A percentile compares a stretch with the other conserved stretches of the same genome.
phyloP scores from a whole-genome alignment of 1,284 basidiomycete species.

The Leccinum angustisporum region DNA sequence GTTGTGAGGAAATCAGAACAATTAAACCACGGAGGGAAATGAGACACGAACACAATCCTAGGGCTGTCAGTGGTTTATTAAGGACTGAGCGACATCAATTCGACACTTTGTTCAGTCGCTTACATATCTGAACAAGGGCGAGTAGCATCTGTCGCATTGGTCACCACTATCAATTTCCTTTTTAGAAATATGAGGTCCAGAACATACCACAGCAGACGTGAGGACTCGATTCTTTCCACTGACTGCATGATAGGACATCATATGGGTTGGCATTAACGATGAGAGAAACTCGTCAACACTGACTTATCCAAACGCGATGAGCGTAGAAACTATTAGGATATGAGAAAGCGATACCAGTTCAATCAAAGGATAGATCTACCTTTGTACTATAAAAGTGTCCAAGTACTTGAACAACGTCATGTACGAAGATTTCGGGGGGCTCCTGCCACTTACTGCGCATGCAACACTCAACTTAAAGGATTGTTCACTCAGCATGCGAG shows the following conservation, averaged over 20 bases:
- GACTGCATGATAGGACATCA: constrained; percentile 13
- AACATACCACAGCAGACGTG: constrained; percentile 21
- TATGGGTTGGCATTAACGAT: not conserved
- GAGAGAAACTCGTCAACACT: not conserved
- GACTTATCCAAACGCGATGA: constrained; percentile 32
- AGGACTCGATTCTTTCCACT: constrained; percentile 21
- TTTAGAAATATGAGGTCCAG: no score
- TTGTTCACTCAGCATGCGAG: not conserved
- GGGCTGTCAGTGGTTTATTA: constrained; percentile 1
- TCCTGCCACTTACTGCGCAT: constrained; percentile 1
- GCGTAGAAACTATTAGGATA: constrained; percentile 21
- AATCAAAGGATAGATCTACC: constrained; percentile 3
- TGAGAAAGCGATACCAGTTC: constrained; percentile 1
- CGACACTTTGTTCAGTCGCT: not conserved
- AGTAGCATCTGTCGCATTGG: constrained; percentile 7
- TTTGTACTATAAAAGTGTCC: constrained; percentile 19
- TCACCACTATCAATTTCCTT: no score
- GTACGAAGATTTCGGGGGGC: not conserved
- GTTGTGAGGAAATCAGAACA: not conserved
- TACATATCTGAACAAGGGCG: constrained; percentile 16
- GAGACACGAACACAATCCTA: constrained; percentile 20
- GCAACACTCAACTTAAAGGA: not conserved
- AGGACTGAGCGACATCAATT: not conserved
- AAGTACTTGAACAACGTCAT: constrained; percentile 13
- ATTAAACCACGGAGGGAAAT: not conserved